Evolutionary conservation across 495 filamentous ascomycete genomes (phyloP).

Genomic region (Hypoxylon lenormandii): DNA sequence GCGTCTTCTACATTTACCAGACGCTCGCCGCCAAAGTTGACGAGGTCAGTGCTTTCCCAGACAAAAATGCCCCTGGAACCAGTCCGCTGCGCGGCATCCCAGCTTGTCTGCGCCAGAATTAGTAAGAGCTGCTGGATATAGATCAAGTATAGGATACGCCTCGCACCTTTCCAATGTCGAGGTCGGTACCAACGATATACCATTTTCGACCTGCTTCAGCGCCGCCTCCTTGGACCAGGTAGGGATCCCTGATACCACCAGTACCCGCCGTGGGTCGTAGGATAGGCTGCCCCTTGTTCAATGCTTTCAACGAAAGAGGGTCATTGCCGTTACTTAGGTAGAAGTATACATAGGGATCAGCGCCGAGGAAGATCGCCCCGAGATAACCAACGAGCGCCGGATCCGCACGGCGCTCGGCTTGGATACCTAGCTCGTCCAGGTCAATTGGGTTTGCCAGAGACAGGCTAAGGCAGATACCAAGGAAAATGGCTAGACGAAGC

Average conservation of each 20-base stretch:
- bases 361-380: constrained; percentile 66
- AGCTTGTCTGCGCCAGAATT: constrained; percentile 55
- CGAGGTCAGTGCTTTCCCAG: constrained; percentile 65
- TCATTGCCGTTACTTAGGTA: constrained; percentile 66
- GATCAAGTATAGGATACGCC: background rate
- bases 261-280: constrained; percentile 64
- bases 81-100: constrained; percentile 64
- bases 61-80: constrained; percentile 65
- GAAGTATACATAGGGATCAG: constrained; percentile 66
- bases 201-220: constrained; percentile 64
- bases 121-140: background rate
- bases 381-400: constrained; percentile 61
- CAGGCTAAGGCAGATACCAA: constrained; percentile 22
- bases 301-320: constrained; percentile 58
- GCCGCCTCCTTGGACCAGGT: constrained; percentile 62
- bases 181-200: constrained; percentile 67
- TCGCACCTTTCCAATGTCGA: constrained; percentile 63
- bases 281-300: constrained; percentile 63
- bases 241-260: constrained; percentile 63
- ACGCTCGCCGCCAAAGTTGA: constrained; percentile 63
- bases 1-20: constrained; percentile 62
- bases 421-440: constrained; percentile 32
- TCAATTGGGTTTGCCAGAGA: constrained; percentile 40
- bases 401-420: constrained; percentile 52
- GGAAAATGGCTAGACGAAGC: constrained; percentile 27